These are phyloP conservation scores for Solanum chiquidenum DNA, from an alignment of 257 asterid species.

Conservation along the genomic window DNA sequence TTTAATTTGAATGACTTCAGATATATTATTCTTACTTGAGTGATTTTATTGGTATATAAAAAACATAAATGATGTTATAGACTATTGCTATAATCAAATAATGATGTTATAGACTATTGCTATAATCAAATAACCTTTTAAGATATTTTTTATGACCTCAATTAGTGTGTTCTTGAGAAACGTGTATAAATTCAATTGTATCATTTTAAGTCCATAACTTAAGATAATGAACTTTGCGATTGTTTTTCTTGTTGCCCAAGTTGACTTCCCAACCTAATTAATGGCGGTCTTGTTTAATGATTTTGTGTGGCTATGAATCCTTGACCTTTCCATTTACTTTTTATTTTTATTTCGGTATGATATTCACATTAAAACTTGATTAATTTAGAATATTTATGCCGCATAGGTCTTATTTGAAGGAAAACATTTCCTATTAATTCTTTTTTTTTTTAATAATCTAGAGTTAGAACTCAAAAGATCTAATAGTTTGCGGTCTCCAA, in stretches of 20 bases:
- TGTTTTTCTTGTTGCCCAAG: not conserved
- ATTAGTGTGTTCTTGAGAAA: not conserved
- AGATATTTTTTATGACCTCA: not conserved
- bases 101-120: not conserved
- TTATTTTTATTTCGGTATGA: too few species aligned
- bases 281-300: not conserved
- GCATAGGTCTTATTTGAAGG: not conserved
- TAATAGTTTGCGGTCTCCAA: not conserved
- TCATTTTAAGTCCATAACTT: not conserved
- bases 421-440: not conserved
- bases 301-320: not conserved
- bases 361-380: too few species aligned
- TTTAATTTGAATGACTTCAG: not conserved
- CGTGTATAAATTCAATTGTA: not conserved
- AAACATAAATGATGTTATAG: not conserved
- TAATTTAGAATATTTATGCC: not conserved
- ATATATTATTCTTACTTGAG: too few species aligned
- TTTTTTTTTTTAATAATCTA: too few species aligned
- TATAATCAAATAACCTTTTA: not conserved
- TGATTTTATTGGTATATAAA: too few species aligned
- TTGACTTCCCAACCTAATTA: not conserved
- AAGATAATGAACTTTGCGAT: not conserved
- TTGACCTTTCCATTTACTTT: not conserved
- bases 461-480: not conserved
- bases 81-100: too few species aligned